Evolutionary conservation across 2,329 filamentous ascomycete species (phyloP), one percentile per base, ranked within the genome.

Genomic region (Penicillium fuscoglaucum): DNA sequence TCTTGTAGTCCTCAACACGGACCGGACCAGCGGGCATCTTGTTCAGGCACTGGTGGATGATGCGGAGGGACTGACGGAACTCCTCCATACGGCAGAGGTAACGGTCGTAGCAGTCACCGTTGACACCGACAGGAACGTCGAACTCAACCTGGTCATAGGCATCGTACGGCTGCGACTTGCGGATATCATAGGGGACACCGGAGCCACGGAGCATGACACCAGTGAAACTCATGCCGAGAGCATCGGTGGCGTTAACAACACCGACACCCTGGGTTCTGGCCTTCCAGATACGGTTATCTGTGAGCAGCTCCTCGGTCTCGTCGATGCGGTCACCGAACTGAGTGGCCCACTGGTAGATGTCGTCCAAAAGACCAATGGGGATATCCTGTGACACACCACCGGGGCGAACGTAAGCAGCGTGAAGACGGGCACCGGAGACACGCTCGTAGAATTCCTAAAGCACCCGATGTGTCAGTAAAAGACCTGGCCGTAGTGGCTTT

Each of bases 81-180:
- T 99, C 95, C 79, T 98, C 93, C 93, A 99, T 99, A 71, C 95
- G 91, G 87, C 93, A 97, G 63, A 99, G 86, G 76, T 99, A 99
- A 71, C 95, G 90, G 80, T 99, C 95, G 81, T 99, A 99, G 85
- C 95, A 99, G 83, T 99, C 95, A 68, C 95, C 95, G 74, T 98
- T 96, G 68, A 93, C 85, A 70, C 95, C 95, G 40, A 99, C 95
- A 37, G 96, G 95, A 2, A 99, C 91, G 72, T 99, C 95, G 70
- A 99, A 99, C 70, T 99, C 96, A 59, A 99, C 95, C 80, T 96
- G 84, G 79, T 93, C 95, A 75, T 99, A 99, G 59, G 95, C 95
- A 70, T 99, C 95, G 75, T 99, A 99, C 9, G 95, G 95, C 78
- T 95, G 89, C 68, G 89, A 93, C 85, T 98, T 99, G 74, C 95